These are phyloP conservation scores for Penicillium sp. DNA, from an alignment of 2,329 filamentous ascomycete genomes.

Conservation along the genomic window DNA sequence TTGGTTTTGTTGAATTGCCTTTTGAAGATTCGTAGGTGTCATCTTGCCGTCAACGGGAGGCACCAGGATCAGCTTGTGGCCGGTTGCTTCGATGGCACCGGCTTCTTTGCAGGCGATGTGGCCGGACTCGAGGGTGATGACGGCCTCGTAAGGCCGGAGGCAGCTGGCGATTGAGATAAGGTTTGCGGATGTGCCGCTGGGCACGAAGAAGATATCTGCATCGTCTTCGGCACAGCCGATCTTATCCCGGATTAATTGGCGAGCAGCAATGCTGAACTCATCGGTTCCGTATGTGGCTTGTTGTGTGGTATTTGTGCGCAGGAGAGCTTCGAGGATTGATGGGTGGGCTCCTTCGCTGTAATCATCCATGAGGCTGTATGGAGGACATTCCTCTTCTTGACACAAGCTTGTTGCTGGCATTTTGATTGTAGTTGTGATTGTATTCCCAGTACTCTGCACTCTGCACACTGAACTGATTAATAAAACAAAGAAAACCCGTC, in stretches of 20 bases:
- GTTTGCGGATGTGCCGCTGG: slow-evolving; percentile 55
- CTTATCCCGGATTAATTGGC: slow-evolving; percentile 42
- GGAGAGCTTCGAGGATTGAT: slow-evolving; percentile 49
- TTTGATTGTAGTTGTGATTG: not conserved
- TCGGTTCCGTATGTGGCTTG: slow-evolving; percentile 53
- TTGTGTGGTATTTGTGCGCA: slow-evolving; percentile 48
- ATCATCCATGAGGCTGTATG: slow-evolving; percentile 54
- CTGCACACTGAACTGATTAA: not conserved
- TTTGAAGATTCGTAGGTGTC: slow-evolving; percentile 45
- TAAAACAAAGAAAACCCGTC: not conserved
- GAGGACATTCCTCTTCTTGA: slow-evolving; percentile 27
- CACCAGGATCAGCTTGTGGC: slow-evolving; percentile 56
- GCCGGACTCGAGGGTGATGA: slow-evolving; percentile 53
- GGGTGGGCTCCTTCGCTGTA: slow-evolving; percentile 57
- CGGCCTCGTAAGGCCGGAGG: slow-evolving; percentile 53
- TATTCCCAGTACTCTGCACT: not conserved
- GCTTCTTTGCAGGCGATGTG: slow-evolving; percentile 55
- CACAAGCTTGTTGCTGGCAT: slow-evolving; percentile 27
- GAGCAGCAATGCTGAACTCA: slow-evolving; percentile 46
- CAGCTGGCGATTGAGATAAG: slow-evolving; percentile 56
- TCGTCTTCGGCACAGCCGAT: slow-evolving; percentile 36
- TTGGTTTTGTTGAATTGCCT: slow-evolving; percentile 50
- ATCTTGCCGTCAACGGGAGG: slow-evolving; percentile 51
- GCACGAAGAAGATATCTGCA: slow-evolving; percentile 54
- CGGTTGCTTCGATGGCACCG: slow-evolving; percentile 54